A percentile compares a stretch with the other conserved stretches of the same genome.
These are phyloP conservation scores for Hawksworthiomyces lignivorus DNA, from an alignment of 2,329 filamentous ascomycete species.

Conservation along the genomic window DNA sequence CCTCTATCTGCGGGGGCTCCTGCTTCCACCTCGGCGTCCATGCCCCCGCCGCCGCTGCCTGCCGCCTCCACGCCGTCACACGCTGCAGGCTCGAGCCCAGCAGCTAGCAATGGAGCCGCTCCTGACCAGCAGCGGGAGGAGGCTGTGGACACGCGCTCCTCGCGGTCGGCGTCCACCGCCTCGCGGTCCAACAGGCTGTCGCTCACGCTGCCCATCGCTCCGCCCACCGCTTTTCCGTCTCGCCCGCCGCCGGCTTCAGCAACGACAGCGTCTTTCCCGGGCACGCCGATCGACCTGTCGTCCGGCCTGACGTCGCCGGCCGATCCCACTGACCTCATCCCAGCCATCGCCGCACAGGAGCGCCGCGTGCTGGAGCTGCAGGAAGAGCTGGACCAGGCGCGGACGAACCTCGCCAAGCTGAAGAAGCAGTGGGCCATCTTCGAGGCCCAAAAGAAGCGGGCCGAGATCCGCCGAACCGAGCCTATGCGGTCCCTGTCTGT, in stretches of 20 bases:
- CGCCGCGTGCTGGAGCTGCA: conserved; percentile 81
- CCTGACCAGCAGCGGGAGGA: conserved; percentile 23
- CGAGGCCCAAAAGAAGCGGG: conserved; percentile 69
- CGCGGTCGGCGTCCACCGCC: conserved; percentile 44
- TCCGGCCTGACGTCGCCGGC: conserved; percentile 36
- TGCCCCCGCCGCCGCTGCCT: conserved; percentile 31
- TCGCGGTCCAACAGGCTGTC: conserved; percentile 53
- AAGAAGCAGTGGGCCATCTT: conserved; percentile 79
- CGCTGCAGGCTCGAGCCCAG: conserved; percentile 5
- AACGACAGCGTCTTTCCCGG: conserved; percentile 34
- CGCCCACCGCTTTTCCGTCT: conserved; percentile 43
- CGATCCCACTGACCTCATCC: conserved; percentile 65
- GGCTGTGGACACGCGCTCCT: conserved; percentile 34
- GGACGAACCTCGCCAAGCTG: conserved; percentile 64
- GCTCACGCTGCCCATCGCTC: conserved; percentile 53
- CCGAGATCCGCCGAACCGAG: conserved; percentile 57
- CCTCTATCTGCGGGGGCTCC: too few species aligned
- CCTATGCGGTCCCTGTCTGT: conserved; percentile 40
- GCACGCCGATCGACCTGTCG: conserved; percentile 39
- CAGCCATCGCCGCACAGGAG: conserved; percentile 87
- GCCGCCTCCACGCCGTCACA: conserved; percentile 13
- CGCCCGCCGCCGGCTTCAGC: conserved; percentile 43
- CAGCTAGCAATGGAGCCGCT: not conserved
- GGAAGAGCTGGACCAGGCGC: conserved; percentile 80
- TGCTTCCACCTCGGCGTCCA: conserved; percentile 24